A percentile compares a stretch with the other conserved stretches of the same genome.
These are phyloP conservation scores for Cicer arietinum DNA, from an alignment of 306 rosid genomes.

Conservation along the genomic window DNA sequence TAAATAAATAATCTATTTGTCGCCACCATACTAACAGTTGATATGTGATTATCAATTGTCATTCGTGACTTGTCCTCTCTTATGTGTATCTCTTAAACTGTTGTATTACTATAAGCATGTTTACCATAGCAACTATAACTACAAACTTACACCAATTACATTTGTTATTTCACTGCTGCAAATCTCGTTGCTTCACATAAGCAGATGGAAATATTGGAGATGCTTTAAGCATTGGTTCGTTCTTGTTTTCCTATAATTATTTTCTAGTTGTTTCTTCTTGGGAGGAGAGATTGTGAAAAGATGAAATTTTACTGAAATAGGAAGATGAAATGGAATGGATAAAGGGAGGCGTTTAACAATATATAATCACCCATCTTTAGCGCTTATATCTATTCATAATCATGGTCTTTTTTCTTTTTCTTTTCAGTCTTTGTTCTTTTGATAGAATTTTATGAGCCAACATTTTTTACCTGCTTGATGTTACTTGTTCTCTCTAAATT, in stretches of 20 bases:
- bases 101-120: background rate
- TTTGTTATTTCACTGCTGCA: background rate
- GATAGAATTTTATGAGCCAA: background rate
- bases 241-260: constrained; percentile 10
- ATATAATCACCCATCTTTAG: too few species aligned
- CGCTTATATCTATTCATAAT: too few species aligned
- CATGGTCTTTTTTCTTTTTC: too few species aligned
- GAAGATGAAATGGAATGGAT: background rate
- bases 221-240: background rate
- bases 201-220: background rate
- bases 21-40: background rate
- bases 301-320: too few species aligned
- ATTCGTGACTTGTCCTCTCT: background rate
- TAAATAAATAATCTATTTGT: background rate
- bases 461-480: constrained; percentile 10
- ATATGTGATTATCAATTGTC: background rate
- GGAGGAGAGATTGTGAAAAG: background rate
- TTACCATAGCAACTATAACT: background rate
- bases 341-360: background rate
- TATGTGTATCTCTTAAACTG: background rate
- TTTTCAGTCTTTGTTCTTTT: too few species aligned
- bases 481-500: constrained; percentile 15
- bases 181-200: constrained; percentile 17
- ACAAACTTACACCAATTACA: background rate
- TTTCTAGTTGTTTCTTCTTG: background rate